Percentiles rank a stretch among this genome's conserved stretches.
These are phyloP conservation scores for Allomyces macrogynus DNA, from an alignment of 192 early-diverging fungal species.

Conservation along the genomic window DNA sequence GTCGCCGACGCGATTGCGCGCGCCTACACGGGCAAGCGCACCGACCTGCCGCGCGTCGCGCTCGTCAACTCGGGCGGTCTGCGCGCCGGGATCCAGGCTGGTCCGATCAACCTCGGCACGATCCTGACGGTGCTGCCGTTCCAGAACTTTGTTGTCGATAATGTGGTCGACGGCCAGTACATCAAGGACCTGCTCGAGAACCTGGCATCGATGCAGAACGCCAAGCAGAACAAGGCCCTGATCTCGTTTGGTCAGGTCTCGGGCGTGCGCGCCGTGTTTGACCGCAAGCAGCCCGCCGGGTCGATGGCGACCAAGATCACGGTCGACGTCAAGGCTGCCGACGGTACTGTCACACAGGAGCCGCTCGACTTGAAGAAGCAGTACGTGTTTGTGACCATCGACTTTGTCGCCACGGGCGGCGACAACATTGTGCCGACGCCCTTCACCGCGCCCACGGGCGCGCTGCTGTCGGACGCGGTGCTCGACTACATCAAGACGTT, in stretches of 20 bases:
- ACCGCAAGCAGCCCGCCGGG: constrained; percentile 9
- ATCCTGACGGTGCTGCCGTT: constrained; percentile 42
- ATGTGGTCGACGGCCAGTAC: constrained; percentile 25
- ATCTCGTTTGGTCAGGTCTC: constrained; percentile 35
- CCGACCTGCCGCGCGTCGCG: constrained; percentile 17
- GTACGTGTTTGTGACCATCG: constrained; percentile 29
- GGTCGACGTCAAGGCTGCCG: constrained; percentile 9
- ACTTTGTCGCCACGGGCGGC: constrained; percentile 43
- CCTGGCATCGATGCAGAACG: constrained; percentile 12
- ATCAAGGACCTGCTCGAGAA: constrained; percentile 28
- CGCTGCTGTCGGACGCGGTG: constrained; percentile 10
- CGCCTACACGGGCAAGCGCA: constrained; percentile 5
- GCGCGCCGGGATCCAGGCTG: constrained; percentile 26
- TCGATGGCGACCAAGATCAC: constrained; percentile 3
- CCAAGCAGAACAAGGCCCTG: constrained; percentile 13
- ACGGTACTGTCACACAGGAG: constrained; percentile 9
- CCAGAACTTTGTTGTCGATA: constrained; percentile 28
- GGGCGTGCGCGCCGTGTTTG: constrained; percentile 26
- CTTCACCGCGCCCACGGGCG: constrained; percentile 5
- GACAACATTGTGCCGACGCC: constrained; percentile 29
- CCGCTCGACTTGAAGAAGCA: constrained; percentile 14
- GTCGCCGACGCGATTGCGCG: constrained; percentile 42
- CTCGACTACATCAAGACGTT: constrained; percentile 18
- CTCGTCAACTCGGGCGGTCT: constrained; percentile 44
- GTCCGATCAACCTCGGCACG: constrained; percentile 32